Percentiles rank a stretch among this genome's conserved stretches.
These are phyloP conservation scores for Vicia faba DNA, from an alignment of 306 rosid genomes.

Conservation along the genomic window DNA sequence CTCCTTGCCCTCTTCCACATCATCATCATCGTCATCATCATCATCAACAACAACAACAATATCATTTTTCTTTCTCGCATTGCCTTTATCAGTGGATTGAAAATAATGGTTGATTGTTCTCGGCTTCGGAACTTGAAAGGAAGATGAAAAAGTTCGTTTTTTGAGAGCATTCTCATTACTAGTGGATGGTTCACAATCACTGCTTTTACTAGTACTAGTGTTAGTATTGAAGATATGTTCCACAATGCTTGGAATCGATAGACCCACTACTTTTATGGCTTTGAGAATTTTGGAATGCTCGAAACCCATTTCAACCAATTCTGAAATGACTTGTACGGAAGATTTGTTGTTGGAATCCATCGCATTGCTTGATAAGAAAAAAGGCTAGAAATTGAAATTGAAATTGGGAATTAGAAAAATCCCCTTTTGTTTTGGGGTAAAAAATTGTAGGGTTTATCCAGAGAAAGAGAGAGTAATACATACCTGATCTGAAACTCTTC, in stretches of 20 bases:
- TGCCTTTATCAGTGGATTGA: conserved; percentile 41
- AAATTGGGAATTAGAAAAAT: conserved; percentile 6
- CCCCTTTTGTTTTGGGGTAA: conserved; percentile 10
- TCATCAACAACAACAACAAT: conserved; percentile 7
- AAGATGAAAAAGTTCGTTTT: conserved; percentile 43
- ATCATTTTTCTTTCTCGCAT: conserved; percentile 29
- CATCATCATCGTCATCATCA: conserved; percentile 1
- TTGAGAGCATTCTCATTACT: conserved; percentile 31
- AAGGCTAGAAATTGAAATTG: background rate
- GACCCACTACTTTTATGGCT: conserved; percentile 59
- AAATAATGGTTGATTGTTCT: conserved; percentile 71
- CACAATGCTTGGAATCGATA: conserved; percentile 50
- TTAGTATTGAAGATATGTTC: conserved; percentile 51
- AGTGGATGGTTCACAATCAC: conserved; percentile 30
- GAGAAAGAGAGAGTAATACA: conserved; percentile 11
- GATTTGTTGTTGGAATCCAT: conserved; percentile 47
- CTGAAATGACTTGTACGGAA: conserved; percentile 49
- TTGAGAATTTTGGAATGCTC: conserved; percentile 41
- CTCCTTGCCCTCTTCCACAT: conserved; percentile 42
- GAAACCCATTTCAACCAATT: conserved; percentile 75
- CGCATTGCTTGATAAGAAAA: background rate
- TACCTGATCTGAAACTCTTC: background rate
- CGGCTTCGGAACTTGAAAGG: conserved; percentile 56
- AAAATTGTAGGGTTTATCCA: background rate
- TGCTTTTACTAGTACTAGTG: background rate